phyloP scores from a whole-genome alignment of 2,329 filamentous ascomycete genomes.

The Epicoccum sorghinum region DNA sequence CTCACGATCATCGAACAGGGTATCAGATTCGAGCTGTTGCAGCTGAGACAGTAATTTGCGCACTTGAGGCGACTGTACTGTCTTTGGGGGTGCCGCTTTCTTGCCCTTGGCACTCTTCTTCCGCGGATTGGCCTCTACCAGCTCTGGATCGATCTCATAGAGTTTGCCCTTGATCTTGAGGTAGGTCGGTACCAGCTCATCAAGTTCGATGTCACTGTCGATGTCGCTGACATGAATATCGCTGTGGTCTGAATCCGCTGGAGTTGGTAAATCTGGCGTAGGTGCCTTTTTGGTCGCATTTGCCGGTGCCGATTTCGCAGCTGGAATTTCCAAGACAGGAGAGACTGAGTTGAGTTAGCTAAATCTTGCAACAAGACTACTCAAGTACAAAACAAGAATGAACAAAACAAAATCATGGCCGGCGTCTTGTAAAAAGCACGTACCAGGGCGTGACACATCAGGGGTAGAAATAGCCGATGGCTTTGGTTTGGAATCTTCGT shows the following conservation, averaged over 20 bases:
- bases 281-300: neutral
- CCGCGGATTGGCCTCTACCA: slow-evolving; percentile 58
- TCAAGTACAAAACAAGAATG: no score
- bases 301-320: neutral
- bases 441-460: slow-evolving; percentile 37
- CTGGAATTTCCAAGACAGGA: neutral
- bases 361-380: no score
- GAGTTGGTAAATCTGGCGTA: slow-evolving; percentile 6
- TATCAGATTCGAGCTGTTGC: slow-evolving; percentile 72
- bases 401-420: no score
- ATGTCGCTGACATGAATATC: slow-evolving; percentile 55
- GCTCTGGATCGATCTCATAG: slow-evolving; percentile 57
- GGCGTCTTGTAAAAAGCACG: slow-evolving; percentile 5
- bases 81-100: slow-evolving; percentile 21
- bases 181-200: slow-evolving; percentile 71
- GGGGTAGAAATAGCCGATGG: slow-evolving; percentile 24
- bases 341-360: slow-evolving; percentile 1
- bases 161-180: slow-evolving; percentile 70
- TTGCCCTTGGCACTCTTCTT: slow-evolving; percentile 41
- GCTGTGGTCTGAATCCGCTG: slow-evolving; percentile 23
- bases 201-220: slow-evolving; percentile 57
- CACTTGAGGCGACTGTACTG: slow-evolving; percentile 54
- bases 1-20: slow-evolving; percentile 56
- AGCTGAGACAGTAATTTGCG: slow-evolving; percentile 76
- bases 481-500: slow-evolving; percentile 56